A percentile compares a stretch with the other conserved stretches of the same genome.
Evolutionary conservation across 345 rosid genomes (phyloP).

Genomic region (Corymbia maculata): DNA sequence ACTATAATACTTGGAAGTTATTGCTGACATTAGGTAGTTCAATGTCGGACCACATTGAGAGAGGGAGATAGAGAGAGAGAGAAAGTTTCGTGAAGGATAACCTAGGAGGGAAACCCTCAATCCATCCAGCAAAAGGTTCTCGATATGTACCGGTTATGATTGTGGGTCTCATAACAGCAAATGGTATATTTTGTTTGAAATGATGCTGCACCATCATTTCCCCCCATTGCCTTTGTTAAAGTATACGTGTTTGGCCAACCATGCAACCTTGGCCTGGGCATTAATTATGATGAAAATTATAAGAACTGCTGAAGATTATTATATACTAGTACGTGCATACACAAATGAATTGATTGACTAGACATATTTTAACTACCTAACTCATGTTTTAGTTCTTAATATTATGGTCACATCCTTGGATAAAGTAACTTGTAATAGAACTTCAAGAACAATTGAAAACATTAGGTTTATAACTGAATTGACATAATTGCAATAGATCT

Average conservation of each 20-base stretch:
- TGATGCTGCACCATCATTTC: conserved; percentile 25
- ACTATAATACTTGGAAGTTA: not conserved
- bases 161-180: conserved; percentile 20
- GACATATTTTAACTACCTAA: not conserved
- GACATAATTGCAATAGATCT: too few species aligned
- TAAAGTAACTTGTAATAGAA: not conserved
- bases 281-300: not conserved
- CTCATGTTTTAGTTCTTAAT: not conserved
- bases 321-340: not conserved
- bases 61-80: not conserved
- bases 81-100: not conserved
- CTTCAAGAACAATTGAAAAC: not conserved
- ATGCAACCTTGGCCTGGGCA: conserved; percentile 14
- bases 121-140: conserved; percentile 39
- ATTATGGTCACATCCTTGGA: not conserved
- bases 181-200: conserved; percentile 14
- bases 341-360: not conserved
- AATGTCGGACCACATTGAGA: not conserved
- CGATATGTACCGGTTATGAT: conserved; percentile 23
- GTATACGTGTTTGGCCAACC: conserved; percentile 41
- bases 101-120: conserved; percentile 15
- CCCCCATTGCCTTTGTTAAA: conserved; percentile 36
- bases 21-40: not conserved
- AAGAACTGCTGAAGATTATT: not conserved
- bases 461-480: not conserved